Base-by-base conservation (phyloP, 2,329 filamentous ascomycete species). In the Colletotrichum cereale region DNA sequence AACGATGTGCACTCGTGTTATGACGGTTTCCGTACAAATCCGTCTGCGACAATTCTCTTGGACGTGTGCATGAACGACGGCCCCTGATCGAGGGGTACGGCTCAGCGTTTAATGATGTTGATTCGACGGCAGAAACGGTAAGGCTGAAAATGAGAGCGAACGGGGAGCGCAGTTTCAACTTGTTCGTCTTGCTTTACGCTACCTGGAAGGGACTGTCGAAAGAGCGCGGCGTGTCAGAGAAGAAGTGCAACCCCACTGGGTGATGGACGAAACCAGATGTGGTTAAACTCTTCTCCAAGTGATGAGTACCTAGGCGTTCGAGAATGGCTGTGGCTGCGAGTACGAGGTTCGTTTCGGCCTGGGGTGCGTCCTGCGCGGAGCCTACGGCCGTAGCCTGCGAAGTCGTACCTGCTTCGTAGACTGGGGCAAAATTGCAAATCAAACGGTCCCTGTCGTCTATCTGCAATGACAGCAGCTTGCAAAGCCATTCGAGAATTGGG, bases 261-360 rank as follows among this genome's bases (percentile, higher is more conserved):
- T n/a, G 48, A 47, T 71, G 55, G 67, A 58, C 47, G 52, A 68
- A 31, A 38, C 68, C 50, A 63, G 52, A 31, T 52, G 29, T 38
- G 38, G 26, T 44, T 26, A 21, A 47, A 40, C 34, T 31, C 44
- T 34, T 31, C 34, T 38, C 48, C 18, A 31, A 18, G 55, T 29
- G 50, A 50, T 63, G 52, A 42, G 53, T 63, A 38, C 58, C 56
- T 58, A 44, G 67, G 50, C 50, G 58, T 44, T 57, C 44, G 21
- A 55, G 58, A 58, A 31, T 50, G 64, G 68, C 63, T 50, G 62
- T 67, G 52, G 64, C 58, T 57, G 64, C 50, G 63, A 71, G 67
- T 71, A 71, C 67, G 67, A 71, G 56, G 55, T 57, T n/a, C 21
- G 18, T 56, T 44, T 62, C 26, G 44, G 16, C 29, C 44, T 66